Base-by-base conservation (phyloP, 2,329 filamentous ascomycete genomes). In the Didymella pomorum region DNA sequence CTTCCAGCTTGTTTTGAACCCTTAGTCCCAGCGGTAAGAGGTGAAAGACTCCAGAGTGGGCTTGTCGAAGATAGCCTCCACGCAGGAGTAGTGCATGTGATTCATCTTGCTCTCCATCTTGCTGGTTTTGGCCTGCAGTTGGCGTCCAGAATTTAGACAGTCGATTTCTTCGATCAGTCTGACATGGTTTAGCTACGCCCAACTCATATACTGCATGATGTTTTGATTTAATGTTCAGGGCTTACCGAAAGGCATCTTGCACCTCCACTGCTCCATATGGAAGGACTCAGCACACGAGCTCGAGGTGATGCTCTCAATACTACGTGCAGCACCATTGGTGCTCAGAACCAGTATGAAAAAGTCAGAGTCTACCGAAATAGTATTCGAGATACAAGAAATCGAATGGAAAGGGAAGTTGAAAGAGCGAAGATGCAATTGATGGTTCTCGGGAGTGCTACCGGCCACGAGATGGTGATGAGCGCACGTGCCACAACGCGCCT, bases 11-110 rank as follows among this genome's bases (percentile, higher is more conserved):
- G 50, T 92, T 86, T 70, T 97, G 93, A 0, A 98, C 92, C 26
- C 92, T 86, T 28, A 92, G 83, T 0, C 95, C 95, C 0, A 99
- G 79, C 0, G 95, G 95, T 1, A 99, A 83, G 72, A 97, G 84
- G 71, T 99, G 95, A 69, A 97, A 99, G 33, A 98, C 87, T 26
- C 95, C 95, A 8, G 93, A 87, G 73, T 97, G 90, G 20, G 92
- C 89, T 87, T 79, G 78, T 42, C 81, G 78, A 9, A 83, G 63
- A 59, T 80, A 82, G 41, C 81, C 81, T 29, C 76, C 79, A 37
- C 79, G 72, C 23, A 82, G 51, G 1, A 83, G 77, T 16, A 81
- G 68, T 11, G 79, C 74, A 56, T 82, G 78, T 35, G 79, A 78
- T 35, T 78, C 74, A 71, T 77, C 72, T 63, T 83, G 81, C 42